A percentile compares a stretch with the other conserved stretches of the same genome.
Conservation (phyloP, 106 monocot genomes). For the Xerophyta viscosa region DNA sequence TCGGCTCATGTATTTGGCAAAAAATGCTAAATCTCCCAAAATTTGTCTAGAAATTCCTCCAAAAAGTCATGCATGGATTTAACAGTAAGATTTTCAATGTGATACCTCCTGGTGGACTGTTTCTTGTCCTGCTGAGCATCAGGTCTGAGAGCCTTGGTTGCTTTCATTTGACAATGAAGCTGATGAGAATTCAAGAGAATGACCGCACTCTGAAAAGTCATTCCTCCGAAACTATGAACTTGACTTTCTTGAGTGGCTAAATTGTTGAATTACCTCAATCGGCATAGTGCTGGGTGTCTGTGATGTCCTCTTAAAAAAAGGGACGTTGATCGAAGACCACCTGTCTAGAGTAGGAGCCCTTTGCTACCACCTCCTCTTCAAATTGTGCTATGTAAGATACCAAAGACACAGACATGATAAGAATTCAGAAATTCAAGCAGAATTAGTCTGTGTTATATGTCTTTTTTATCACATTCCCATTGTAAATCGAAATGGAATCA, state of each 20-base stretch:
- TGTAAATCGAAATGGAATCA: too few relatives aligned
- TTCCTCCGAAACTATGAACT: constrained; percentile 13
- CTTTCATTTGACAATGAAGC: constrained; percentile 7
- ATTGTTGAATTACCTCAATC: constrained; percentile 19
- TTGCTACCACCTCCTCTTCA: constrained; percentile 10
- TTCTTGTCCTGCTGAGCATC: constrained; percentile 71
- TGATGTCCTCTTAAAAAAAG: constrained; percentile 20
- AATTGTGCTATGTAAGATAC: too few relatives aligned
- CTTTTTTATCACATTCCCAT: too few relatives aligned
- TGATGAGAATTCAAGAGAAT: constrained; percentile 25
- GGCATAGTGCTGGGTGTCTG: constrained; percentile 9
- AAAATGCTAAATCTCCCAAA: too few relatives aligned
- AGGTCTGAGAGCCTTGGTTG: constrained; percentile 67
- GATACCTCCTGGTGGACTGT: constrained; percentile 87
- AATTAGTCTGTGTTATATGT: too few relatives aligned
- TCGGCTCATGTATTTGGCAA: too few relatives aligned
- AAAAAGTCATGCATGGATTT: too few relatives aligned
- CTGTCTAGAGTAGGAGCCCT: constrained; percentile 17
- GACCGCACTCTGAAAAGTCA: constrained; percentile 24
- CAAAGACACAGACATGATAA: too few relatives aligned
- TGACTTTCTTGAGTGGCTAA: constrained; percentile 9
- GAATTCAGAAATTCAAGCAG: too few relatives aligned
- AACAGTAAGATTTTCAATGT: too few relatives aligned
- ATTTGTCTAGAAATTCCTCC: too few relatives aligned
- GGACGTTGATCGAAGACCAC: constrained; percentile 26